phyloP scores from a whole-genome alignment of 2,329 filamentous ascomycete species.

The Trichothecium sympodiale region DNA sequence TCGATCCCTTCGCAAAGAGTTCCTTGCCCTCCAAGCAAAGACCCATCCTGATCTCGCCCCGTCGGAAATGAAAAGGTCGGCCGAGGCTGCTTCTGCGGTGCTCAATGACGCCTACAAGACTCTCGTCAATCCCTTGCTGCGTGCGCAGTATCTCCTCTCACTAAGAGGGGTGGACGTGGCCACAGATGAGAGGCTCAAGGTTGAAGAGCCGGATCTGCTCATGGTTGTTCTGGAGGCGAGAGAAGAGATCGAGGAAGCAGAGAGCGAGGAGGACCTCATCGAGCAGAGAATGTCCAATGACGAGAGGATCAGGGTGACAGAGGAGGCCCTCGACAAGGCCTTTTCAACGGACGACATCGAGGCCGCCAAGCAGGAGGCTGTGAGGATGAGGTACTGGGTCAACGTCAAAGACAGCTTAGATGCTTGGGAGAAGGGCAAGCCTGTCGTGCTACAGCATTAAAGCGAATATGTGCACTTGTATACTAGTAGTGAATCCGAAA shows the following conservation, averaged over 20 bases:
- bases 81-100: slow-evolving; percentile 66
- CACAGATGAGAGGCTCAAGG: slow-evolving; percentile 63
- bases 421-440: slow-evolving; percentile 73
- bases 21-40: slow-evolving; percentile 69
- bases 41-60: slow-evolving; percentile 64
- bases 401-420: slow-evolving; percentile 73
- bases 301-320: slow-evolving; percentile 50
- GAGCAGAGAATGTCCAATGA: slow-evolving; percentile 56
- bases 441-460: slow-evolving; percentile 40
- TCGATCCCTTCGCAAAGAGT: slow-evolving; percentile 66
- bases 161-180: slow-evolving; percentile 66
- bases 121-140: slow-evolving; percentile 61
- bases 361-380: slow-evolving; percentile 57
- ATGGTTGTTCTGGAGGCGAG: slow-evolving; percentile 71
- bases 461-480: not conserved
- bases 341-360: slow-evolving; percentile 59
- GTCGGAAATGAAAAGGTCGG: slow-evolving; percentile 41
- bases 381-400: slow-evolving; percentile 79
- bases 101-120: slow-evolving; percentile 93
- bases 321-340: slow-evolving; percentile 48
- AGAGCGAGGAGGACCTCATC: slow-evolving; percentile 52
- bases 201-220: slow-evolving; percentile 58
- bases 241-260: slow-evolving; percentile 63
- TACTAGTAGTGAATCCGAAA: not conserved
- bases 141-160: slow-evolving; percentile 81